Base-by-base conservation (phyloP, 306 rosid genomes). In the Begonia loranthoides region DNA sequence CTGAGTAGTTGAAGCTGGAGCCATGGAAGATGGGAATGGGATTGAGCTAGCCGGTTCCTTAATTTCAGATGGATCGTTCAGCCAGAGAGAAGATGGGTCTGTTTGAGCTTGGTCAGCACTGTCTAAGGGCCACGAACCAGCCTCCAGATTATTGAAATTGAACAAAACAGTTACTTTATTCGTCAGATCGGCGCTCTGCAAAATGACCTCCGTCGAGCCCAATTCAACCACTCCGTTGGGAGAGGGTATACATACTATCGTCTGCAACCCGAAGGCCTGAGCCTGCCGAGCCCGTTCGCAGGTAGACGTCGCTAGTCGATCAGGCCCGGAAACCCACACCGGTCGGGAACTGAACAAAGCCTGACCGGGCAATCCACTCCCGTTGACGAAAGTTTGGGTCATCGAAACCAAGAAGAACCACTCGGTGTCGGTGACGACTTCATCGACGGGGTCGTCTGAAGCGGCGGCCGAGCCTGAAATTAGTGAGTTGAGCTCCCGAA, bases 381-480 rank as follows among this genome's bases (percentile, higher is more conserved):
- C 99, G 68, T 74, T 72, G 9, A 70, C 72, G 43, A 90, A 90
- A 3, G 81, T 74, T 56, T 90, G 99, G 0, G 99, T 86, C 99
- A 90, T 90, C 7, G 99, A 90, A 4, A 90, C 74, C 1, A 90
- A 68, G 41, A 82, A 90, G 80, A 86, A 86, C 99, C 99, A 90
- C 68, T 90, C 99, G 3, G 99, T 83, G 51, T 90, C 96, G 9
- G 99, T 90, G 2, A 86, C 94, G 49, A 86, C 88, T 45, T 86
- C 99, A 13, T 85, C 97, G 5, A 78, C 77, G 1, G 77, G 70
- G 15, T 86, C 94, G 2, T 74, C 88, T 0, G 69, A 4, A 2
- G 60, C n/a, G 1, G 76, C 2, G 3, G 87, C 65, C 2, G 90
- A 64, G 9, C 96, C 94, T 15, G 94, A 86, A 61, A 90, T 86